phyloP scores from a whole-genome alignment of 2,329 filamentous ascomycete genomes.

The Fusarium musae region DNA sequence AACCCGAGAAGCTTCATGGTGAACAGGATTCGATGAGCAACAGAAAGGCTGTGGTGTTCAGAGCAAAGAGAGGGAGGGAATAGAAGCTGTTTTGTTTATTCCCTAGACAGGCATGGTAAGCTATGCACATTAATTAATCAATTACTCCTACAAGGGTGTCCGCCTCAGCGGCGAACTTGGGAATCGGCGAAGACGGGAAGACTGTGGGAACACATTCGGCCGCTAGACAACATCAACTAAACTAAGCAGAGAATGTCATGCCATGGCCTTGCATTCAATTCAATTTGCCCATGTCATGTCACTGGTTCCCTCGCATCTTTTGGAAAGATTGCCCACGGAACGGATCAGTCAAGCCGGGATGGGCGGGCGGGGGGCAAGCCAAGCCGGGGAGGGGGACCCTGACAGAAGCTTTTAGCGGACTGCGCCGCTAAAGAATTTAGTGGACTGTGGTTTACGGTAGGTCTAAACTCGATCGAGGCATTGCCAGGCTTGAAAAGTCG shows the following conservation, averaged over 20 bases:
- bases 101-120: background rate
- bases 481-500: constrained; percentile 1
- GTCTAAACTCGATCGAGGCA: constrained; percentile 24
- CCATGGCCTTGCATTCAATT: background rate
- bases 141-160: background rate
- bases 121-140: background rate
- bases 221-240: constrained; percentile 1
- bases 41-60: background rate
- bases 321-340: background rate
- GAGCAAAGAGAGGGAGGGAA: background rate
- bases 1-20: constrained; percentile 39
- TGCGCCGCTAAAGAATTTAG: constrained; percentile 4
- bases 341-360: background rate
- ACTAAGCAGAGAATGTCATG: background rate
- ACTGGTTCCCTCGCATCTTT: background rate
- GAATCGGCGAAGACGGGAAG: background rate
- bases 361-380: background rate
- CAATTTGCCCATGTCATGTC: background rate
- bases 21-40: background rate
- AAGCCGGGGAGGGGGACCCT: background rate
- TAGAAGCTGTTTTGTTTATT: constrained; percentile 20
- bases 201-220: background rate
- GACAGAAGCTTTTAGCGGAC: constrained; percentile 1
- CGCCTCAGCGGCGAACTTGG: background rate
- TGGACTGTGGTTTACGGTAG: constrained; percentile 9